phyloP scores from a whole-genome alignment of 257 asterid species.

The Anisodus acutangulus region DNA sequence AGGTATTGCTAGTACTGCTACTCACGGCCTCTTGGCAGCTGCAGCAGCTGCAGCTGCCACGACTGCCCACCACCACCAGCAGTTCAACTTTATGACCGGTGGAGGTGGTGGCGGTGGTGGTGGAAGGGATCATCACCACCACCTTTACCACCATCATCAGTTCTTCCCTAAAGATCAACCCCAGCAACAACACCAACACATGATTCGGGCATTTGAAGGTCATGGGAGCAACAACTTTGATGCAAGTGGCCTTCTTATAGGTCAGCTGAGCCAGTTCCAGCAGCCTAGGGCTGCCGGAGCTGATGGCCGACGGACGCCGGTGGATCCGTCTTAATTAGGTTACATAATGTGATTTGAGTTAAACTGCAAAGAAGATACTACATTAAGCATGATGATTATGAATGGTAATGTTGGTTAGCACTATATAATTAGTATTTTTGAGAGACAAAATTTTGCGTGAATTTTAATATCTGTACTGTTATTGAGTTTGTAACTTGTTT shows the following conservation, averaged over 20 bases:
- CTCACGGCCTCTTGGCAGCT: conserved; percentile 48
- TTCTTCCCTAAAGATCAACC: conserved; percentile 58
- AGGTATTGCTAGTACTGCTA: conserved; percentile 33
- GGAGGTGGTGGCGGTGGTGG: conserved; percentile 28
- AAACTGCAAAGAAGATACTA: not conserved
- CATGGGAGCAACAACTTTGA: conserved; percentile 55
- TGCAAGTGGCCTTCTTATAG: conserved; percentile 68
- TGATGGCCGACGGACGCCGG: conserved; percentile 83
- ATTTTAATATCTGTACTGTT: not conserved
- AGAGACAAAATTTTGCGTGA: conserved; percentile 1
- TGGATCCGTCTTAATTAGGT: conserved; percentile 70
- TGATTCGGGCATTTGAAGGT: conserved; percentile 49
- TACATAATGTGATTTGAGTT: conserved; percentile 25
- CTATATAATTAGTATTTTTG: conserved; percentile 4
- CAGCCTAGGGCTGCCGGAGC: conserved; percentile 69
- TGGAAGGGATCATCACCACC: conserved; percentile 34
- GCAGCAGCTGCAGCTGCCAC: conserved; percentile 40
- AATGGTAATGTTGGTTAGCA: conserved; percentile 4
- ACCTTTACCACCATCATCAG: conserved; percentile 43
- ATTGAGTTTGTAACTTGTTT: too few species aligned
- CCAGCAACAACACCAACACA: conserved; percentile 36
- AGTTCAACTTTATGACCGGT: conserved; percentile 41
- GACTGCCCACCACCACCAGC: conserved; percentile 39
- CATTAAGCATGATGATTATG: not conserved
- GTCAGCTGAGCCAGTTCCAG: conserved; percentile 72